These are phyloP conservation scores for Nakazawaea ernobii DNA, from an alignment of 805 yeast genomes.

Conservation along the genomic window DNA sequence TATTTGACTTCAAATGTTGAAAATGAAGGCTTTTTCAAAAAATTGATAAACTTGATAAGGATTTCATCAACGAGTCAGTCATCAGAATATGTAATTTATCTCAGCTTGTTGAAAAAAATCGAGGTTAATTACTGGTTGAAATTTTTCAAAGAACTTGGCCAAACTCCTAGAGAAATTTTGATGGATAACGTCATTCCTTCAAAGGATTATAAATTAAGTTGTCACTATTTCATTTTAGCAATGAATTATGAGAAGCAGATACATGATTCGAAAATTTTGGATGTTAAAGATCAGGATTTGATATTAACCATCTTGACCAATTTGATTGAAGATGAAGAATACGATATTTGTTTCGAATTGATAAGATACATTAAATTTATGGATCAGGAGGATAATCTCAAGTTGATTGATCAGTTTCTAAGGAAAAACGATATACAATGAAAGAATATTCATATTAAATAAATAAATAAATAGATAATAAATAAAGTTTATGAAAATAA, in stretches of 20 bases:
- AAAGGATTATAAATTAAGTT: conserved; percentile 40
- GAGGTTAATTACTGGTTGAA: conserved; percentile 45
- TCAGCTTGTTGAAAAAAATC: conserved; percentile 48
- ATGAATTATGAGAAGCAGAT: conserved; percentile 40
- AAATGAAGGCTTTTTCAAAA: conserved; percentile 19
- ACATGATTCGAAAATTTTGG: conserved; percentile 12
- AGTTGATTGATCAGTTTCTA: conserved; percentile 8
- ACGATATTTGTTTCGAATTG: conserved; percentile 51
- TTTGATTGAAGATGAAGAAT: conserved; percentile 33
- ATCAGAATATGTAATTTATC: conserved; percentile 29
- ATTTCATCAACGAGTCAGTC: conserved; percentile 5
- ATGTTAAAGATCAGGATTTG: conserved; percentile 30
- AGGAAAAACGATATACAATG: neutral
- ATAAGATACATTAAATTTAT: conserved; percentile 48
- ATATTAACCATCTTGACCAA: conserved; percentile 38
- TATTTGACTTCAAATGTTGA: conserved; percentile 13
- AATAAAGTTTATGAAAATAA: neutral
- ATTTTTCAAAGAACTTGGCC: conserved; percentile 36
- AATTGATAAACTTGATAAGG: conserved; percentile 27
- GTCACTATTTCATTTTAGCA: conserved; percentile 47
- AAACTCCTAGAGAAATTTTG: conserved; percentile 41
- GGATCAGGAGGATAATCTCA: conserved; percentile 19
- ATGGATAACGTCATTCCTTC: conserved; percentile 31
- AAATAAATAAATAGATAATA: conserved; percentile 1
- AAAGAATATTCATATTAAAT: neutral